Evolutionary conservation across 1,139 yeast genomes (phyloP).

Genomic region (Pneumocystis canis): DNA sequence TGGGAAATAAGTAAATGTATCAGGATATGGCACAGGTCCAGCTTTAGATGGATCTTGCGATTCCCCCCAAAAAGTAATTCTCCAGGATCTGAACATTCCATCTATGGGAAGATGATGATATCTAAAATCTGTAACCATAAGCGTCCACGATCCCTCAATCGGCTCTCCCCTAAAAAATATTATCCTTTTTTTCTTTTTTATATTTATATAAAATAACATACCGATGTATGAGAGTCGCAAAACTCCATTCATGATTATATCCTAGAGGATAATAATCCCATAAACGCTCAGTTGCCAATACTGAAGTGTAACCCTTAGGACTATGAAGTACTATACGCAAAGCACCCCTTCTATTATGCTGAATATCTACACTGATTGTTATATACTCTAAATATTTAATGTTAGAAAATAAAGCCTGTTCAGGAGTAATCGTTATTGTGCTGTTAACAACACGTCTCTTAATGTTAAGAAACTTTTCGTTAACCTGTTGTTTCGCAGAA

Average conservation of each 20-base stretch:
- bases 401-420: conserved; percentile 41
- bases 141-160: conserved; percentile 70
- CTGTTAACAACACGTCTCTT: too few relatives aligned
- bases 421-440: conserved; percentile 34
- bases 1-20: too few relatives aligned
- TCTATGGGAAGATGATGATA: conserved; percentile 16
- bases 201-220: neutral
- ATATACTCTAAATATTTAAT: conserved; percentile 71
- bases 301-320: conserved; percentile 61
- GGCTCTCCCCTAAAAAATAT: conserved; percentile 39
- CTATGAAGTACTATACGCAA: conserved; percentile 52
- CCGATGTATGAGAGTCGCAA: conserved; percentile 98
- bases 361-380: conserved; percentile 62
- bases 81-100: too few relatives aligned
- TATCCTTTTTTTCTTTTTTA: neutral
- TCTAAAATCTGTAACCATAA: conserved; percentile 42
- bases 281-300: conserved; percentile 57
- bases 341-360: conserved; percentile 52
- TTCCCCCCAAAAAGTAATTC: too few relatives aligned
- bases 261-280: conserved; percentile 47
- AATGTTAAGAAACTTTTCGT: conserved; percentile 19
- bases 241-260: conserved; percentile 64
- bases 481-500: conserved; percentile 36
- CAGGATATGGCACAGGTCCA: too few relatives aligned
- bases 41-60: too few relatives aligned